Conservation (phyloP, 2,329 filamentous ascomycete species). For the Alternaria sp. region DNA sequence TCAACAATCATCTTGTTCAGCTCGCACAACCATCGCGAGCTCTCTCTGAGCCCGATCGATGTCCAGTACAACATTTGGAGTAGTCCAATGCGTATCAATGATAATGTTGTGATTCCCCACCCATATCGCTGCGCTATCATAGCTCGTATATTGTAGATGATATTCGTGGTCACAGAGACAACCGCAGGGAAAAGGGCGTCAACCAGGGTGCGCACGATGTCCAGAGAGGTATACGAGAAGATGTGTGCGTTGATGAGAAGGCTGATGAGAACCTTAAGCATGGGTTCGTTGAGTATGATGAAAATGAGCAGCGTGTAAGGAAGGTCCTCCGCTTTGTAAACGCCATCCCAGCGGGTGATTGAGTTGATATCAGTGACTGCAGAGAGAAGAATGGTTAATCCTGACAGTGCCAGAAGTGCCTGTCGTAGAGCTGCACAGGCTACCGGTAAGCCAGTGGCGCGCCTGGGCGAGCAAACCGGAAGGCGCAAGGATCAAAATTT, state of each 20-base stretch:
- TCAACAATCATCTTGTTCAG: background rate
- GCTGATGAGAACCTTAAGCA: background rate
- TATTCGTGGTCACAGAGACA: background rate
- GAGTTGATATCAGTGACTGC: background rate
- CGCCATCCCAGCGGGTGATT: background rate
- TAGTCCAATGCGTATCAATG: background rate
- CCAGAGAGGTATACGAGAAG: background rate
- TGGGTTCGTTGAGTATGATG: background rate
- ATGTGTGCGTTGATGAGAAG: slow-evolving; percentile 1
- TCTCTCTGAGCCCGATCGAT: background rate
- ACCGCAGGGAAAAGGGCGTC: background rate
- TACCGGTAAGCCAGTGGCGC: too few relatives aligned
- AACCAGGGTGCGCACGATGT: background rate
- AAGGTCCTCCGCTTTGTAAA: background rate
- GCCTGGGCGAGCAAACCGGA: background rate
- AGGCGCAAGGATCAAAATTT: background rate
- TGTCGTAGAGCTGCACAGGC: background rate
- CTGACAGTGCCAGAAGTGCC: background rate
- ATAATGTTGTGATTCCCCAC: background rate
- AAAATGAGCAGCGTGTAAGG: background rate
- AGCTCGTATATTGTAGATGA: background rate
- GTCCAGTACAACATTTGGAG: background rate
- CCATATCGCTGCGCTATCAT: background rate
- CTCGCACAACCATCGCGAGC: background rate
- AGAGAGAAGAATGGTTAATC: background rate